Base-by-base conservation (phyloP, 2,329 filamentous ascomycete species). In the Didymella keratinophila region DNA sequence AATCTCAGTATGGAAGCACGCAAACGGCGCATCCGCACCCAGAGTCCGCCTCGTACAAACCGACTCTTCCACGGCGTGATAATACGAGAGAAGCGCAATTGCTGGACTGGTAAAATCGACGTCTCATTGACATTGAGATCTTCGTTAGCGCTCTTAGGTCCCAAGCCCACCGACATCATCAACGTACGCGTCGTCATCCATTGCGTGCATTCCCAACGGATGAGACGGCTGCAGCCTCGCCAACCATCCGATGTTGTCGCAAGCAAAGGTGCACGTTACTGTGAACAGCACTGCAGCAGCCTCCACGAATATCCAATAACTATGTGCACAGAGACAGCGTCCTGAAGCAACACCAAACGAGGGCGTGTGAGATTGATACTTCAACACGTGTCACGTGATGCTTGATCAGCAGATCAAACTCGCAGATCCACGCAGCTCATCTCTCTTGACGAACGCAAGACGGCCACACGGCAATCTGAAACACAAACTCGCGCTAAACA, bases 141-240 rank as follows among this genome's bases (percentile, higher is more conserved):
- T 43, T 23, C 57, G 28, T 42, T 56, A 60, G 57, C 43, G 52
- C 41, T 55, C 21, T 30, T 55, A 32, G 57, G 51, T 52, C 47
- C 51, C 57, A 52, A 51, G 20, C 23, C 56, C 12, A 28, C 23
- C 21, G 41, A 28, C 21, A 59, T 30, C 47, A 20, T 47, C 28
- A 39, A 48, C 47, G 25, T 36, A 43, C 28, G 57, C 57, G 57
- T 59, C 56, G 56, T 60, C 57, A 60, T 55, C 46, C 39, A 60
- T 60, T 55, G 57, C 57, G 52, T 44, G 50, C 56, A 50, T 54
- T 49, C 50, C 32, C 28, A 30, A 54, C 36, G 41, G 32, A 18
- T 50, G 56, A 37, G 50, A 39, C 50, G 50, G 32, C 39, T 41
- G 39, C 39, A 58, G 49, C 56, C 46, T 50, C 46, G 50, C 39